phyloP scores from a whole-genome alignment of 805 yeast species.

The Lipomyces orientalis region DNA sequence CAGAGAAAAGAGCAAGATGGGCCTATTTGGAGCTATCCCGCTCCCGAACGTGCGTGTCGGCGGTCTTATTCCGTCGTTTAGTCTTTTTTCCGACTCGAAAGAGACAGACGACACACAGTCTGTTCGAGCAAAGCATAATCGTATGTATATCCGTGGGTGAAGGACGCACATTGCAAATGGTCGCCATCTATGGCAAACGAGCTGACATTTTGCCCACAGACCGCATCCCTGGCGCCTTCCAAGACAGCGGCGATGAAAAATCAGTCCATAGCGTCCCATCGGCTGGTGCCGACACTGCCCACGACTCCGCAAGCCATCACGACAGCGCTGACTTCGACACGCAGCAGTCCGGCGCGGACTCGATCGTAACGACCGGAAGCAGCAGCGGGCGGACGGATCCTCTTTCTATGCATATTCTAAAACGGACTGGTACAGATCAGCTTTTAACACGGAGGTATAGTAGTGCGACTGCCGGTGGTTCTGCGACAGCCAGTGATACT shows the following conservation, averaged over 20 bases:
- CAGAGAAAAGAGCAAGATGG: not conserved
- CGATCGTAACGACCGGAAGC: not conserved
- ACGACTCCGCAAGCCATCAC: not conserved
- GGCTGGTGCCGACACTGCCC: not conserved
- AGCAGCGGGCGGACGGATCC: constrained; percentile 27
- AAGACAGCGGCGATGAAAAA: constrained; percentile 6
- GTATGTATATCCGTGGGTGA: not conserved
- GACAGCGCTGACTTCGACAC: not conserved
- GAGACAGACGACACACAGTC: not conserved
- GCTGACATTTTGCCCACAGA: not conserved
- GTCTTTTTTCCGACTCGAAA: not conserved
- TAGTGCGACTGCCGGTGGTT: not conserved
- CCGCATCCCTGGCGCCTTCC: constrained; percentile 14
- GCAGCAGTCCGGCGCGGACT: not conserved
- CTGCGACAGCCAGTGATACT: not conserved
- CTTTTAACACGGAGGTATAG: constrained; percentile 8
- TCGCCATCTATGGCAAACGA: not conserved
- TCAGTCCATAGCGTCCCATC: not conserved
- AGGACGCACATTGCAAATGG: not conserved
- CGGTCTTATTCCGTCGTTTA: constrained; percentile 1
- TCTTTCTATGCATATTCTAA: constrained; percentile 28
- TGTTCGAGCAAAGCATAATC: not conserved
- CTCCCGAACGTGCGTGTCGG: constrained; percentile 4
- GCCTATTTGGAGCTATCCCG: not conserved
- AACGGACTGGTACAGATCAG: constrained; percentile 30